Conservation (phyloP, 2,329 filamentous ascomycete species). For the Pezicula radicicola region DNA sequence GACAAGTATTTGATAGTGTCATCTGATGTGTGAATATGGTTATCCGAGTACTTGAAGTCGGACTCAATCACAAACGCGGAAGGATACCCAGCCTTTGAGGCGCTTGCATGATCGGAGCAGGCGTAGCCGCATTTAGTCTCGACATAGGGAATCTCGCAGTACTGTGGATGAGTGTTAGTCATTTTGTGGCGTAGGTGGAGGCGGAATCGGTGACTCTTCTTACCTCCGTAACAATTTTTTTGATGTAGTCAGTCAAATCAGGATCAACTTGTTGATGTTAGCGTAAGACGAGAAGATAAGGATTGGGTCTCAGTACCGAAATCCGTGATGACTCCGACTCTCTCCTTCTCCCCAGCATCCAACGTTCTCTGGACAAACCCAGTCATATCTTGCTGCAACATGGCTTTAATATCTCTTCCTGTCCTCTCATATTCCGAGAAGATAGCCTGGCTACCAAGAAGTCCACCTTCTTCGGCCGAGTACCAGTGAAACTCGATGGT, state of each 20-base stretch:
- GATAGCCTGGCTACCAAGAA: conserved; percentile 86
- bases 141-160: conserved; percentile 84
- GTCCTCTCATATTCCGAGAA: conserved; percentile 77
- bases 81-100: conserved; percentile 71
- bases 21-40: conserved; percentile 68
- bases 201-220: conserved; percentile 20
- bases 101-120: conserved; percentile 72
- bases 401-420: conserved; percentile 79
- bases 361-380: conserved; percentile 82
- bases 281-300: not conserved
- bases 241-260: conserved; percentile 83
- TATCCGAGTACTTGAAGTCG: conserved; percentile 62
- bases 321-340: conserved; percentile 89
- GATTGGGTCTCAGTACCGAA: conserved; percentile 38
- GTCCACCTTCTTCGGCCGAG: conserved; percentile 82
- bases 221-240: conserved; percentile 73
- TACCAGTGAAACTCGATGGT: conserved; percentile 98
- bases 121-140: conserved; percentile 89
- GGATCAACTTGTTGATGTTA: conserved; percentile 59
- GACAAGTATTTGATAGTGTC: conserved; percentile 70
- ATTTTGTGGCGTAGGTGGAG: not conserved
- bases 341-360: conserved; percentile 78
- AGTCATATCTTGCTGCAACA: conserved; percentile 99
- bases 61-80: conserved; percentile 76
- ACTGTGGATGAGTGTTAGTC: conserved; percentile 41